Evolutionary conservation across 805 yeast genomes (phyloP).

Genomic region (Starmerella stellata): DNA sequence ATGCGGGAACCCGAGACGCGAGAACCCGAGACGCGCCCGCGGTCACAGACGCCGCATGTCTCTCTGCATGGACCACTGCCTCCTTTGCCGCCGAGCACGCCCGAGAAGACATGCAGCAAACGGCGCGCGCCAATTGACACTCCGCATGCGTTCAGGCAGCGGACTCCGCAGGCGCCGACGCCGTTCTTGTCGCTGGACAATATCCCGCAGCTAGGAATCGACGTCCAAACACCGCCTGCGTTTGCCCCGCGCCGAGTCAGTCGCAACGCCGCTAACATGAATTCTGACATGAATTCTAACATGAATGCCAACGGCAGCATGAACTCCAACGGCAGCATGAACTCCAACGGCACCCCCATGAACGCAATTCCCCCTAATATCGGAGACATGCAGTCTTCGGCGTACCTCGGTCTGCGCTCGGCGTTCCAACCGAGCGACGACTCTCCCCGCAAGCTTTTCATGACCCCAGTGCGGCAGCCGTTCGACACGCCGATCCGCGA

Average conservation of each 20-base stretch:
- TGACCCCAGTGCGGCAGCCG: constrained; percentile 18
- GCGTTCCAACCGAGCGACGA: constrained; percentile 1
- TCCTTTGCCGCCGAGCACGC: background rate
- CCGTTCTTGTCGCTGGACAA: background rate
- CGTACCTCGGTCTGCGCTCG: background rate
- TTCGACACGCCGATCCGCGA: constrained; percentile 20
- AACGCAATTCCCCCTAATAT: no score
- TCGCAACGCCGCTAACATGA: no score
- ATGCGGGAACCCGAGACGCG: background rate
- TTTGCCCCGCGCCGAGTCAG: background rate
- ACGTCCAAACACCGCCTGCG: background rate
- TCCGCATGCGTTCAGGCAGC: background rate
- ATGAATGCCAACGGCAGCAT: no score
- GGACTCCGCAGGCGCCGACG: background rate
- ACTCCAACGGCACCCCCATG: background rate
- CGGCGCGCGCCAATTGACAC: background rate
- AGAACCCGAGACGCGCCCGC: no score
- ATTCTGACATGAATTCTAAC: no score
- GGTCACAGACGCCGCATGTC: background rate
- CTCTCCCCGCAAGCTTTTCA: constrained; percentile 6
- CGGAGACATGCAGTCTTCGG: no score
- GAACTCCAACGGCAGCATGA: background rate
- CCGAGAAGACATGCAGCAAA: background rate
- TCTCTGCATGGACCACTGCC: background rate
- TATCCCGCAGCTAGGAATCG: background rate